Base-by-base conservation (phyloP, 768 basidiomycete species). In the Tricholoma flavovirens region DNA sequence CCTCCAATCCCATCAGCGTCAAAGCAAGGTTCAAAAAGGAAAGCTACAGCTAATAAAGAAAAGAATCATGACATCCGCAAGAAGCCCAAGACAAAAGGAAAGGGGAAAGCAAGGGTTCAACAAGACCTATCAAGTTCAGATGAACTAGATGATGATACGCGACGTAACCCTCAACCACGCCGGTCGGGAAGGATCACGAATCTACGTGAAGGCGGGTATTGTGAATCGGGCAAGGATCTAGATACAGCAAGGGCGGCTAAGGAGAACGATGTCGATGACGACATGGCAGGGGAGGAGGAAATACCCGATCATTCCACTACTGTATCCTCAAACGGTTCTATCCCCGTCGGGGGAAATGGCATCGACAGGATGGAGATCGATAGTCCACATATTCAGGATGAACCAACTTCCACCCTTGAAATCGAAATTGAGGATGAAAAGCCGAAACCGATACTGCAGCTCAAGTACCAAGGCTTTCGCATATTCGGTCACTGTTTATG, bases 401-500 rank as follows among this genome's bases (percentile, higher is more conserved):
- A 6, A 24, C 38, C 48, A 58, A 57, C 9, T 58, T 33, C 35
- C 49, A 46, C 43, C 40, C 19, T 79, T 40, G 73, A 80, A 32
- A 67, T 80, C 14, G 79, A 79, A 50, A 61, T 73, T n/a, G 81
- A 84, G 49, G 85, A 87, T 51, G 86, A 86, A 61, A 91, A 93
- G 62, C 88, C 86, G 11, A 88, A 91, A 63, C 84, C 87, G 5
- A 60, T 78, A 29, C 71, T 91, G 32, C 77, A 81, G 54, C 77
- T 93, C 33, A 78, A 69, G 53, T 93, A 88, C 60, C 79, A 81
- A 61, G 86, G 87, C 11, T 90, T 90, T 68, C 77, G 71, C 52
- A 83, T 91, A 49, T 79, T 81, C 56, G 86, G 84, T 0, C 81
- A 83, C 53, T 90, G 87, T 67, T 77, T 93, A 15, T 90, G 88